Conservation (phyloP, 2,329 filamentous ascomycete genomes). For the Microsporum audouinii region DNA sequence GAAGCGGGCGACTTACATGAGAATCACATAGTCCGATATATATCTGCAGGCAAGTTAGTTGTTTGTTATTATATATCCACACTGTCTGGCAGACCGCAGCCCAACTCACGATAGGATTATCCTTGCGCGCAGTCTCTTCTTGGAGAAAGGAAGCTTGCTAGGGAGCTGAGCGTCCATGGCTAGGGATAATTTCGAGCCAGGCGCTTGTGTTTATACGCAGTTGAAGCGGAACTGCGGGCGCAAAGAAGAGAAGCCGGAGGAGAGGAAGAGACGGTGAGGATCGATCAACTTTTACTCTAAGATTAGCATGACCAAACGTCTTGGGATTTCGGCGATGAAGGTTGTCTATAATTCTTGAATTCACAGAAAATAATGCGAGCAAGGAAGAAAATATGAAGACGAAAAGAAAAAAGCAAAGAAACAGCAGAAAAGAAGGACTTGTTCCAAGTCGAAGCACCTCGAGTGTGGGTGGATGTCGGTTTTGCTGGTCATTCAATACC, state of each 20-base stretch:
- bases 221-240: neutral
- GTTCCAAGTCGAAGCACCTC: neutral
- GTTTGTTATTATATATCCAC: neutral
- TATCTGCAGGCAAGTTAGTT: constrained; percentile 32
- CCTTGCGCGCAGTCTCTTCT: constrained; percentile 40
- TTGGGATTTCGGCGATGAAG: neutral
- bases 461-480: neutral
- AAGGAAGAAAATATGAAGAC: neutral
- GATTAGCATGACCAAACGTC: neutral
- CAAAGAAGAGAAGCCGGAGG: too few relatives aligned
- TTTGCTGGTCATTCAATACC: neutral
- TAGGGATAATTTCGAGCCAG: neutral
- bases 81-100: too few relatives aligned
- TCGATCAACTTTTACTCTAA: neutral
- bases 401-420: neutral
- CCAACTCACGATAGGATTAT: constrained; percentile 42
- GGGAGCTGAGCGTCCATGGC: constrained; percentile 20
- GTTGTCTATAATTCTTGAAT: neutral
- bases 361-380: neutral
- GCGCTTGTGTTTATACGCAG: neutral
- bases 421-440: neutral
- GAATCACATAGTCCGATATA: constrained; percentile 48
- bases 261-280: neutral
- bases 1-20: constrained; percentile 37
- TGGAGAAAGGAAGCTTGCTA: constrained; percentile 42